These are phyloP conservation scores for Lycium ferocissimum DNA, from an alignment of 257 asterid species.

Conservation along the genomic window DNA sequence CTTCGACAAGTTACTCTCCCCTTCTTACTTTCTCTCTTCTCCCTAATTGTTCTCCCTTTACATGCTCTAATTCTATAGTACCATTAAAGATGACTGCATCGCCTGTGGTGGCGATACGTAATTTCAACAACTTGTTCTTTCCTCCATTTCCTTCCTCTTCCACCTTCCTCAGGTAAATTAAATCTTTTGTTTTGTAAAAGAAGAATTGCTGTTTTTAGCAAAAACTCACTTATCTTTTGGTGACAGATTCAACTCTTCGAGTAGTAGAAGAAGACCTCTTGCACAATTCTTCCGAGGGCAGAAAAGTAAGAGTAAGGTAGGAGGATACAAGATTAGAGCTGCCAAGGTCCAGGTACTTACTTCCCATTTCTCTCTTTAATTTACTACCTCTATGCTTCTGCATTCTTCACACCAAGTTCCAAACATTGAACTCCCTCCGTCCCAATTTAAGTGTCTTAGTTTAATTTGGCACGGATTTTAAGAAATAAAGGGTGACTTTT, in stretches of 20 bases:
- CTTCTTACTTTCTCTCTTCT: too few relatives aligned
- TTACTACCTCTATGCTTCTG: not conserved
- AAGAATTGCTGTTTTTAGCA: not conserved
- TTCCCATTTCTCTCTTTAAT: not conserved
- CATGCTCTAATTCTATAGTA: not conserved
- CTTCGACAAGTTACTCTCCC: too few relatives aligned
- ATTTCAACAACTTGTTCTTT: constrained; percentile 27
- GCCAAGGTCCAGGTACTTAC: constrained; percentile 39
- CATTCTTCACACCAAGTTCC: too few relatives aligned
- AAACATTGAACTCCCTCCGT: too few relatives aligned
- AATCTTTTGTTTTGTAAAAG: not conserved
- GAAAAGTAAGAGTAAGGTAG: constrained; percentile 35
- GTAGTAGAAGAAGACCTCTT: constrained; percentile 32
- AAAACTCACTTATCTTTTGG: not conserved
- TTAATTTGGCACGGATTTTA: too few relatives aligned
- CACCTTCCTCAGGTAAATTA: constrained; percentile 34
- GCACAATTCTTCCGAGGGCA: constrained; percentile 31
- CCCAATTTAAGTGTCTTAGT: too few relatives aligned
- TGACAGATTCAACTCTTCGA: constrained; percentile 33
- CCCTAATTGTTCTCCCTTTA: not conserved
- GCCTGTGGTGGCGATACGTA: not conserved
- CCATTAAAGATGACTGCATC: not conserved
- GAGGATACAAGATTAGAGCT: constrained; percentile 21
- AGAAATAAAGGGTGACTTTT: too few relatives aligned
- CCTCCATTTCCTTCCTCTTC: constrained; percentile 31